A percentile compares a stretch with the other conserved stretches of the same genome.
Conservation (phyloP, 116 monocot species). For the Papilionanthe hybrid region DNA sequence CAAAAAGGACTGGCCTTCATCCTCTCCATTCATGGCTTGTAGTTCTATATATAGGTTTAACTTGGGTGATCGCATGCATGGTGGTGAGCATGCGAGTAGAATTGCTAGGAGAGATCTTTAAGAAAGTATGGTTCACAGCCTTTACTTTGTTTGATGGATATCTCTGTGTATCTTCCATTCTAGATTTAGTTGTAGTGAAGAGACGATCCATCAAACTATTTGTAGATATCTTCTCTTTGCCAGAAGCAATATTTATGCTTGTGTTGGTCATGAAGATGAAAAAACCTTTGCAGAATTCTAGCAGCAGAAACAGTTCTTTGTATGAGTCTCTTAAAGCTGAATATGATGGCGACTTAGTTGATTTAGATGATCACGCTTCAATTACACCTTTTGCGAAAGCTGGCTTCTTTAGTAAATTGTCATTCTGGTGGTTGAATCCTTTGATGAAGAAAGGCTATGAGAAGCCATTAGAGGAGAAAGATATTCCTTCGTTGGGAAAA, state of each 20-base stretch:
- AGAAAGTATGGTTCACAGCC: conserved; percentile 25
- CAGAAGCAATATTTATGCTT: conserved; percentile 32
- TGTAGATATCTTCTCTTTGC: conserved; percentile 34
- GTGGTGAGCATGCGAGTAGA: conserved; percentile 14
- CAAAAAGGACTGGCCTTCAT: conserved; percentile 8
- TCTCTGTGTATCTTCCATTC: conserved; percentile 29
- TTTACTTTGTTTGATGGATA: conserved; percentile 27
- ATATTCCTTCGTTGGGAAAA: conserved; percentile 30
- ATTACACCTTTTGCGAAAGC: conserved; percentile 31
- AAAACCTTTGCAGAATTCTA: conserved; percentile 10
- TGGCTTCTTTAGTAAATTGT: conserved; percentile 42
- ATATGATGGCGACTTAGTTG: background rate
- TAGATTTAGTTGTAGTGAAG: conserved; percentile 13
- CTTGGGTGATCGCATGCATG: conserved; percentile 18
- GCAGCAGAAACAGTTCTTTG: conserved; percentile 4
- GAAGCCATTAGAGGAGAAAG: conserved; percentile 43
- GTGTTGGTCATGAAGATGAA: conserved; percentile 21
- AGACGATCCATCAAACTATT: conserved; percentile 12
- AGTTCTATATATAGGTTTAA: conserved; percentile 33
- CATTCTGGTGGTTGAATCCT: conserved; percentile 61
- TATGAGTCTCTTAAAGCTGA: conserved; percentile 12
- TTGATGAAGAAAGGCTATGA: conserved; percentile 54
- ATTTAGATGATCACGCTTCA: conserved; percentile 7
- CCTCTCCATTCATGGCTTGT: conserved; percentile 35
- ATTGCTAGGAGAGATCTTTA: conserved; percentile 16